Evolutionary conservation across 768 basidiomycete genomes (phyloP).

Genomic region (Boletales sp.): DNA sequence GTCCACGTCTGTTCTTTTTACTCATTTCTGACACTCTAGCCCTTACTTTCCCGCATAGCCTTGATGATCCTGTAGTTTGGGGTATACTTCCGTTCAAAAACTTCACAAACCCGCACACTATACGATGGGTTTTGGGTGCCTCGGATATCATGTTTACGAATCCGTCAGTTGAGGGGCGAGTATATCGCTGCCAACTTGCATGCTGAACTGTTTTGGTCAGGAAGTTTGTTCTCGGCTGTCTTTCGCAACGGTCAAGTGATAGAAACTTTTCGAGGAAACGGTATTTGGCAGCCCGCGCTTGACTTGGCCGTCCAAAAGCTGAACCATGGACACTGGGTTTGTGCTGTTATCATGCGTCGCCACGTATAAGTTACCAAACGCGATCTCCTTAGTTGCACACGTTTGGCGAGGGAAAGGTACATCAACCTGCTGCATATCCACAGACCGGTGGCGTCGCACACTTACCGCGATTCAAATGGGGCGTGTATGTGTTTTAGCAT

Average conservation of each 20-base stretch:
- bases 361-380: neutral
- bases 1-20: conserved; percentile 62
- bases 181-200: neutral
- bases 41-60: conserved; percentile 37
- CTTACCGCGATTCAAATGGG: conserved; percentile 90
- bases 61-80: conserved; percentile 88
- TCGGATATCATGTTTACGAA: conserved; percentile 95
- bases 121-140: conserved; percentile 91
- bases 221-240: conserved; percentile 77
- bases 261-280: conserved; percentile 88
- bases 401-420: conserved; percentile 86
- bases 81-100: conserved; percentile 68
- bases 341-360: conserved; percentile 20
- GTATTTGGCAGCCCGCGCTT: conserved; percentile 84
- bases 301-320: conserved; percentile 80
- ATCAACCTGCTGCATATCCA: conserved; percentile 60
- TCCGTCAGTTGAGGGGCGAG: conserved; percentile 50
- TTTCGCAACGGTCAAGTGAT: conserved; percentile 88
- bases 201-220: conserved; percentile 30
- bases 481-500: conserved; percentile 60
- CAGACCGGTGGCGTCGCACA: conserved; percentile 39
- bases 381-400: conserved; percentile 68
- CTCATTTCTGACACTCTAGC: neutral
- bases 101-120: conserved; percentile 56
- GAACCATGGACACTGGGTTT: conserved; percentile 82